Conservation (phyloP, 2,329 filamentous ascomycete genomes). For the Cladosporium sp. region DNA sequence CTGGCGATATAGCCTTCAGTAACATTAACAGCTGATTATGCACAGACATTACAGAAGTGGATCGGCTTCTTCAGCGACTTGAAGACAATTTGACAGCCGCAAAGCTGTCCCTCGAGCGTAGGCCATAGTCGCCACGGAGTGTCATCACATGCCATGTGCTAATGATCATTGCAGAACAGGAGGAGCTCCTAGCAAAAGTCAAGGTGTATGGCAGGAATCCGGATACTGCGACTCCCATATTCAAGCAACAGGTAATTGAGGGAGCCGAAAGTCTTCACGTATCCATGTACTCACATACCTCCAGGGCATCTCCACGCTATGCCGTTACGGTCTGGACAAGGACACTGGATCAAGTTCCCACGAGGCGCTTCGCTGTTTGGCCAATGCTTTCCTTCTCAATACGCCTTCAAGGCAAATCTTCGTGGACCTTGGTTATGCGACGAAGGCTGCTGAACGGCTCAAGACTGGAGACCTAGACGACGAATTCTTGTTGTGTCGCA, state of each 20-base stretch:
- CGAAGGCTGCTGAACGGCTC: conserved; percentile 65
- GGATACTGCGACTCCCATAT: conserved; percentile 72
- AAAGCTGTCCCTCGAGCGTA: conserved; percentile 27
- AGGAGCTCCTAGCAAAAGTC: conserved; percentile 56
- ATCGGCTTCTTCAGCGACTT: conserved; percentile 26
- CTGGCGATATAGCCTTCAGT: background rate
- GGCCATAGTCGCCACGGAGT: background rate
- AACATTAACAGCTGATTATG: background rate
- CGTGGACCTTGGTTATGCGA: conserved; percentile 64
- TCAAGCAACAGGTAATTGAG: conserved; percentile 63
- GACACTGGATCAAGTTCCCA: conserved; percentile 60
- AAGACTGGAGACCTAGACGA: conserved; percentile 71
- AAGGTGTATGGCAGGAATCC: conserved; percentile 75
- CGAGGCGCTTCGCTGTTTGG: conserved; percentile 75
- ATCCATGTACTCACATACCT: conserved; percentile 14
- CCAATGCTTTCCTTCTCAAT: conserved; percentile 74
- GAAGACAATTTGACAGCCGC: conserved; percentile 25
- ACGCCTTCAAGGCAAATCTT: conserved; percentile 66
- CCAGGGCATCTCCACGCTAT: conserved; percentile 71
- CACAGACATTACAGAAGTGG: conserved; percentile 22
- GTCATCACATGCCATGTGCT: background rate
- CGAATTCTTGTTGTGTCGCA: conserved; percentile 77
- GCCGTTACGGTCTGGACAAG: conserved; percentile 64
- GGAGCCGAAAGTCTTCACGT: background rate
- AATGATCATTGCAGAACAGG: conserved; percentile 51